Percentiles rank a stretch among this genome's conserved stretches.
These are phyloP conservation scores for Cyclocybe cylindracea DNA, from an alignment of 768 basidiomycete species.

Conservation along the genomic window DNA sequence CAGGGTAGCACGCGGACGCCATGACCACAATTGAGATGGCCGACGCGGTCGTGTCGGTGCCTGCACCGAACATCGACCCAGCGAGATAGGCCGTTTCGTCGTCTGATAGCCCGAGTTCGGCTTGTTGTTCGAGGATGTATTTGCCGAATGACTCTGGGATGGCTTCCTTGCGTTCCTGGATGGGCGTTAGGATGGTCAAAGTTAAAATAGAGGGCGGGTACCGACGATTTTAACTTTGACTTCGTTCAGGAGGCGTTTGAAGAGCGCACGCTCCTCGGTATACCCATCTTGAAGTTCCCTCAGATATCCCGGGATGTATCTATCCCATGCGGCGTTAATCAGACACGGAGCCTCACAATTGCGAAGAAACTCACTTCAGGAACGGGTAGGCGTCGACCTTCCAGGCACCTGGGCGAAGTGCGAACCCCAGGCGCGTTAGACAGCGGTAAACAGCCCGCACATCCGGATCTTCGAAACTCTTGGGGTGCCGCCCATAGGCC, in stretches of 20 bases:
- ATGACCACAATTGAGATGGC: conserved; percentile 58
- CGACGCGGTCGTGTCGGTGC: conserved; percentile 64
- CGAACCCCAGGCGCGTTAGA: conserved; percentile 45
- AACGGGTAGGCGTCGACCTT: conserved; percentile 49
- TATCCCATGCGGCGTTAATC: conserved; percentile 9
- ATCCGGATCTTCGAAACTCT: conserved; percentile 45
- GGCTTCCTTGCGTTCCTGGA: conserved; percentile 33
- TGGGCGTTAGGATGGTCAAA: neutral
- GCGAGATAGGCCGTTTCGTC: conserved; percentile 64
- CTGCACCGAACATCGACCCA: conserved; percentile 67
- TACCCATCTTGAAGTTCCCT: conserved; percentile 59
- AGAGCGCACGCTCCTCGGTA: conserved; percentile 53
- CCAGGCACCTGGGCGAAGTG: conserved; percentile 45
- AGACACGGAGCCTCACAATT: neutral
- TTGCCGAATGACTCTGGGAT: conserved; percentile 52
- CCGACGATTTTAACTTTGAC: conserved; percentile 48
- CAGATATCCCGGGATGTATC: conserved; percentile 62
- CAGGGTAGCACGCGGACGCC: conserved; percentile 57
- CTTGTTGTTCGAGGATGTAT: conserved; percentile 58
- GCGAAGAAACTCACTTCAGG: conserved; percentile 27
- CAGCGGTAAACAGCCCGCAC: conserved; percentile 46
- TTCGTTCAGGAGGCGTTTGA: conserved; percentile 50
- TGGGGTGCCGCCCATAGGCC: conserved; percentile 46
- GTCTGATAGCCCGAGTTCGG: conserved; percentile 52
- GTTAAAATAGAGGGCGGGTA: neutral